These are phyloP conservation scores for Dictyostelium discoideum DNA, from an alignment of 78 protist species.

Conservation along the genomic window dicty_2.7 NC_007091.3:1285501-1286000, in stretches of 20 bases:
- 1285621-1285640: slow-evolving; percentile 67
- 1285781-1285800: slow-evolving; percentile 71
- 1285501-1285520: slow-evolving; percentile 45
- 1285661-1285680: slow-evolving; percentile 62
- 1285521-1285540: slow-evolving; percentile 61
- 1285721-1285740: slow-evolving; percentile 49
- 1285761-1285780: slow-evolving; percentile 43
- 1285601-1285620: slow-evolving; percentile 45
- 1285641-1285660: slow-evolving; percentile 40
- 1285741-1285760: slow-evolving; percentile 56
- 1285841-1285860: slow-evolving; percentile 47
- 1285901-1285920: slow-evolving; percentile 78
- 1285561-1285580: slow-evolving; percentile 36
- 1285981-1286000: slow-evolving; percentile 83
- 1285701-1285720: slow-evolving; percentile 37
- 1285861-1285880: slow-evolving; percentile 57
- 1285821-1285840: slow-evolving; percentile 73
- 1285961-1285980: slow-evolving; percentile 85
- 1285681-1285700: slow-evolving; percentile 57
- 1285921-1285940: slow-evolving; percentile 43
- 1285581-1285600: slow-evolving; percentile 38
- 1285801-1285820: slow-evolving; percentile 84
- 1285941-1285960: slow-evolving; percentile 51
- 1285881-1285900: slow-evolving; percentile 69
- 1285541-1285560: slow-evolving; percentile 36